Evolutionary conservation across 805 yeast species (phyloP).

Genomic region (Candida caryicola): DNA sequence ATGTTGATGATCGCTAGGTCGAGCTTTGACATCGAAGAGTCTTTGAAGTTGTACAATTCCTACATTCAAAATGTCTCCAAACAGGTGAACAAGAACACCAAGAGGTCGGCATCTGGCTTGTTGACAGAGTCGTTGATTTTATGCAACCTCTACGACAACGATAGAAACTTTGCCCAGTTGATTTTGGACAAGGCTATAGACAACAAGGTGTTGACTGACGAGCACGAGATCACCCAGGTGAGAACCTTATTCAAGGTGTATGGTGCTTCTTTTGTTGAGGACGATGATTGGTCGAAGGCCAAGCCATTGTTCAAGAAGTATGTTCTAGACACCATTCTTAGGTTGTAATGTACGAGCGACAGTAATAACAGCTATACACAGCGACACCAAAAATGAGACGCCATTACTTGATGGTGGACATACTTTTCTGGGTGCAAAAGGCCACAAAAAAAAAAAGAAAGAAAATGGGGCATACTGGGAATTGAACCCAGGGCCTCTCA

Average conservation of each 20-base stretch:
- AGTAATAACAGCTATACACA: neutral
- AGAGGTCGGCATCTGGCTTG: slow-evolving; percentile 41
- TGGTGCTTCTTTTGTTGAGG: slow-evolving; percentile 49
- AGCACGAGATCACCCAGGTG: slow-evolving; percentile 37
- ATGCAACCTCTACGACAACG: slow-evolving; percentile 42
- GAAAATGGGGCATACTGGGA: slow-evolving; percentile 29
- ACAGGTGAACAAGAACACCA: slow-evolving; percentile 23
- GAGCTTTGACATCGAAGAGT: slow-evolving; percentile 34
- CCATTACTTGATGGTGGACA: too few relatives aligned
- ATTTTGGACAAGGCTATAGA: slow-evolving; percentile 46
- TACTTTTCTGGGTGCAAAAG: neutral
- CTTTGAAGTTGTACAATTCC: slow-evolving; percentile 46
- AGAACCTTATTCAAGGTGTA: slow-evolving; percentile 45
- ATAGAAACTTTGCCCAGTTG: slow-evolving; percentile 53
- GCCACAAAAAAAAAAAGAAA: slow-evolving; percentile 6
- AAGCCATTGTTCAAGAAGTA: slow-evolving; percentile 30
- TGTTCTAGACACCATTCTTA: slow-evolving; percentile 9
- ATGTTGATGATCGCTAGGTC: slow-evolving; percentile 42
- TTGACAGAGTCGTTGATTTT: slow-evolving; percentile 48
- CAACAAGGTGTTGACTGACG: slow-evolving; percentile 36
- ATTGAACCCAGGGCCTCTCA: slow-evolving; percentile 36
- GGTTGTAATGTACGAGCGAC: neutral
- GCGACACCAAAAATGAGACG: too few relatives aligned
- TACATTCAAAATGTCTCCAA: slow-evolving; percentile 38
- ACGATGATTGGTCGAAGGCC: slow-evolving; percentile 34